Evolutionary conservation across 441 rosid genomes (phyloP).

Genomic region (Eruca vesicaria): DNA sequence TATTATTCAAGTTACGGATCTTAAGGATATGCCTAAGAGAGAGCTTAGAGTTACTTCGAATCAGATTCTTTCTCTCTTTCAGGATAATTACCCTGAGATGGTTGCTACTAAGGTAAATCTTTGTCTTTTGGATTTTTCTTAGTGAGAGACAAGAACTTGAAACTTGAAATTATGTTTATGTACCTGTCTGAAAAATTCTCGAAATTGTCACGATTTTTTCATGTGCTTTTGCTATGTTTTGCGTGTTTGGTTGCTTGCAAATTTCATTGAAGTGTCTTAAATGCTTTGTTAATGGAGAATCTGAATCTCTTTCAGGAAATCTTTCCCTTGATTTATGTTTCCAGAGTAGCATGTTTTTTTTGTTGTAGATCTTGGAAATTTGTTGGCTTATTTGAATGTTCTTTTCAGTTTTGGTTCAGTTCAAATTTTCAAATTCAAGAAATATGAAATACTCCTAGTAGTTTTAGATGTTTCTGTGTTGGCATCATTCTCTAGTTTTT

Average conservation of each 20-base stretch:
- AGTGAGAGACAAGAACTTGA: neutral
- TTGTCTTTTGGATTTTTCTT: neutral
- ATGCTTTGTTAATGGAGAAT: slow-evolving; percentile 6
- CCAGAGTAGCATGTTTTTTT: neutral
- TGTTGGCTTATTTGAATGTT: neutral
- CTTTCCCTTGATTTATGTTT: neutral
- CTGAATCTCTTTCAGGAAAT: slow-evolving; percentile 6
- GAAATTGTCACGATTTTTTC: slow-evolving; percentile 10
- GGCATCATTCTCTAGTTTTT: slow-evolving; percentile 17
- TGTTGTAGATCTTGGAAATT: neutral
- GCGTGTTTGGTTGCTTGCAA: slow-evolving; percentile 33
- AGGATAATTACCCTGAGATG: slow-evolving; percentile 98
- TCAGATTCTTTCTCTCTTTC: slow-evolving; percentile 84
- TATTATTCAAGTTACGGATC: slow-evolving; percentile 90
- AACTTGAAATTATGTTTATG: neutral
- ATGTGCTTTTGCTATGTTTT: slow-evolving; percentile 33
- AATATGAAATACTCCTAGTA: neutral
- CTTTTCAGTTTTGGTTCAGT: neutral
- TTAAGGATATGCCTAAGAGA: slow-evolving; percentile 92
- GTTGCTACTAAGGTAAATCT: slow-evolving; percentile 86
- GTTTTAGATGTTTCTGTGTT: slow-evolving; percentile 28
- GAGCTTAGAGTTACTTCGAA: slow-evolving; percentile 89
- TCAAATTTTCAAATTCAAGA: slow-evolving; percentile 14
- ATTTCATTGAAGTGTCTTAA: too few species aligned
- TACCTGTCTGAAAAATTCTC: slow-evolving; percentile 23